phyloP scores from a whole-genome alignment of 805 yeast species.

The Saccharomycopsis vini region DNA sequence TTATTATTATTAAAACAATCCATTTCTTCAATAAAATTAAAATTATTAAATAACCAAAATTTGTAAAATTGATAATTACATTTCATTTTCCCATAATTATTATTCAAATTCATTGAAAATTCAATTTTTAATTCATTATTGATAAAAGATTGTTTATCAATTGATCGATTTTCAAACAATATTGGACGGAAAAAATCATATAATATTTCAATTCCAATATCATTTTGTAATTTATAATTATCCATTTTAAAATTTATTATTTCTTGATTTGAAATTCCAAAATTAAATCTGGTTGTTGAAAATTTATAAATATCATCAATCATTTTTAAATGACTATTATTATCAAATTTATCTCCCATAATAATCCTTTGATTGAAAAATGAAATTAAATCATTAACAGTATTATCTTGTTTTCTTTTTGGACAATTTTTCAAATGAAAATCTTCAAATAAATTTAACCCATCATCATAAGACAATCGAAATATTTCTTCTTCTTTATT shows the following conservation, averaged over 20 bases:
- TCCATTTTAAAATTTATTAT: background rate
- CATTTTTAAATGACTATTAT: too few relatives aligned
- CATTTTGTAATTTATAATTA: background rate
- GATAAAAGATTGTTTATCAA: too few relatives aligned
- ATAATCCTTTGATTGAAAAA: background rate
- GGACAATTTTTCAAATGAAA: background rate
- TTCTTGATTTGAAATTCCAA: background rate
- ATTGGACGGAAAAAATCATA: background rate
- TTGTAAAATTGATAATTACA: constrained; percentile 7
- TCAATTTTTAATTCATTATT: background rate
- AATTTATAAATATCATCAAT: too few relatives aligned
- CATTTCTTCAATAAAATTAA: constrained; percentile 6
- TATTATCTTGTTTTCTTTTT: background rate
- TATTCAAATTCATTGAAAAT: background rate
- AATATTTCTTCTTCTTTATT: background rate
- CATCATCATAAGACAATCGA: background rate
- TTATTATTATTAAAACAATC: background rate
- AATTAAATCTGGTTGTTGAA: background rate
- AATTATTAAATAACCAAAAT: constrained; percentile 12
- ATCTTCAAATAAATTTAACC: background rate
- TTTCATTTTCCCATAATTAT: constrained; percentile 2
- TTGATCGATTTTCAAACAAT: background rate
- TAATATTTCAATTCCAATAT: background rate
- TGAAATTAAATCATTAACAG: background rate
- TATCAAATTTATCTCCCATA: background rate